Base-by-base conservation (phyloP, 2,329 filamentous ascomycete species). In the Pseudophaeomoniella oleicola region DNA sequence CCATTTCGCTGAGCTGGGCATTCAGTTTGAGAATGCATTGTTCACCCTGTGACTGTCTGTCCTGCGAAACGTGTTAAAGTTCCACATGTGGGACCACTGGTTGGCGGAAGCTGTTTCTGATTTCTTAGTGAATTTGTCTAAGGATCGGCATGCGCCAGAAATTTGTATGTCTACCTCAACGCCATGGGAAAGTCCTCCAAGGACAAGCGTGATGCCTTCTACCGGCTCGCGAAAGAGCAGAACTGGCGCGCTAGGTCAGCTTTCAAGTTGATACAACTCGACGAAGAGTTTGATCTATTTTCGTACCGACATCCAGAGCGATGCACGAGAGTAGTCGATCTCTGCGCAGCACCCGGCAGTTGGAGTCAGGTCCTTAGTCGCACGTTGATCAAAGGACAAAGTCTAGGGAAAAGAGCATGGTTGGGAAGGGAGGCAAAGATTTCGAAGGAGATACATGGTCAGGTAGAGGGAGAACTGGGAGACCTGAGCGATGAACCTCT, bases 181-280 rank as follows among this genome's bases (percentile, higher is more conserved):
- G 42, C 37, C 12, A 93, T 94, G 87, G 87, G 87, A 1, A 96
- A 96, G 58, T 94, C 90, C 1, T 96, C 88, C 34, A 98, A 98
- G 60, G 90, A 98, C 55, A 98, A 98, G 63, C 82, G 90, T 37
- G 90, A 98, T 58, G 87, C 87, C 32, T 98, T 98, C 63, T 98
- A 98, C 54, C 76, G 90, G 37, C 81, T 98, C 5, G 90, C 90
- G 13, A 98, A 98, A 63, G 90, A 98, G 59, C 90, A 98, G 66
- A 92, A 92, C 45, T 98, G 90, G 88, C 82, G 90, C 22, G 90
- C 90, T 17, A 75, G 90, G 39, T 94, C 86, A 46, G 90, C 90
- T 5, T 98, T 94, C 67, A 98, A 98, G 61, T 74, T 98, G 16
- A 75, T 98, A 10, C 90, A 98, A 59, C 75, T 98, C 16, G 87